Conservation (phyloP, 2,329 filamentous ascomycete genomes). For the Colletotrichum filicis region DNA sequence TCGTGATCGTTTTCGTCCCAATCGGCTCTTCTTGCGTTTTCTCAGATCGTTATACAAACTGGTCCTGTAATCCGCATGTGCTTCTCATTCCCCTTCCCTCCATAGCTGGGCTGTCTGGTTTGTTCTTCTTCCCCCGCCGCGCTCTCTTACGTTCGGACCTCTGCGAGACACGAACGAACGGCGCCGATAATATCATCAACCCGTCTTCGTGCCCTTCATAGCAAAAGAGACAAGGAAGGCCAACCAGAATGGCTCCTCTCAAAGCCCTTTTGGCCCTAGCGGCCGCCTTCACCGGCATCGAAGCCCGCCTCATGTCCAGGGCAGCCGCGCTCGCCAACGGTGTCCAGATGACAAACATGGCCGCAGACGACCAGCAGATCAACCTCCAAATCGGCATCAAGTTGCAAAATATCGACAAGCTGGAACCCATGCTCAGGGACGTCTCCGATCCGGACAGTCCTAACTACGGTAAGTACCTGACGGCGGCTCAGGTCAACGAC, state of each 20-base stretch:
- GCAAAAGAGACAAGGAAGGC: neutral
- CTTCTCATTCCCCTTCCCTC: neutral
- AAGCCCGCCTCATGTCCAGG: constrained; percentile 36
- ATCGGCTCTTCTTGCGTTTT: neutral
- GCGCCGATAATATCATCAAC: neutral
- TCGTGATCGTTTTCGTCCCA: neutral
- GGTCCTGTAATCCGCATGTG: neutral
- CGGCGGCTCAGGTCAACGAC: constrained; percentile 38
- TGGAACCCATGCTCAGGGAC: constrained; percentile 39
- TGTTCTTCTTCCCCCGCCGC: neutral
- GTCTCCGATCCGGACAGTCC: constrained; percentile 41
- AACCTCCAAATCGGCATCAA: constrained; percentile 37
- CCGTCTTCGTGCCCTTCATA: neutral
- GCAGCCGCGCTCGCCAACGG: constrained; percentile 28
- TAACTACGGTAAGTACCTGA: constrained; percentile 42
- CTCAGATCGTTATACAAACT: constrained; percentile 6
- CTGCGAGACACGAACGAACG: constrained; percentile 9
- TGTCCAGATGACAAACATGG: constrained; percentile 32
- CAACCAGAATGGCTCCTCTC: constrained; percentile 23
- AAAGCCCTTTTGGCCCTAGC: constrained; percentile 28
- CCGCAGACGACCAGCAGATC: constrained; percentile 33
- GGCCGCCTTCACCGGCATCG: constrained; percentile 15
- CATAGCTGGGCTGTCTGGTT: neutral
- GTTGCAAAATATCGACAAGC: constrained; percentile 40
- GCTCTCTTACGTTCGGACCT: neutral